Evolutionary conservation across 164 flowering plant species (phyloP), one percentile per base, ranked within the genome.

Genomic region (Berberis vulgaris): DNA sequence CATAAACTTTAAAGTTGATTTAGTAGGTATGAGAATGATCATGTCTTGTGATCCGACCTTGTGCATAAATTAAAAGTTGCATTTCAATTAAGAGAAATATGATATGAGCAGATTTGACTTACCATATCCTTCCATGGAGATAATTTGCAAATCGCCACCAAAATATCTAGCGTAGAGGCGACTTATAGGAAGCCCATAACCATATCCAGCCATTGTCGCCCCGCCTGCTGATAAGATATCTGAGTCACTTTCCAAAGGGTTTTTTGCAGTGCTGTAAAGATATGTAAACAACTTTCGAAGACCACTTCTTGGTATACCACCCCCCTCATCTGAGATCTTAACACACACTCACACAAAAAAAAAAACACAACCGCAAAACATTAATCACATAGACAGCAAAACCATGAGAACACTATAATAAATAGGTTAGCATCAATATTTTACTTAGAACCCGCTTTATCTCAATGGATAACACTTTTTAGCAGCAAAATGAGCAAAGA

Each of bases 51-150:
- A 26, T 26, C 26, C 26, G 0, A 26, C 26, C 26, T 26, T 26
- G 26, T 26, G 26, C 26, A 26, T 26, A 26, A 26, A 26, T 26
- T 26, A 26, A 26, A 26, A 26, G 26, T 26, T 26, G 26, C 26
- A 26, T 26, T 26, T 26, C 26, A 26, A 26, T 26, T 26, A 26
- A 26, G 26, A 26, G 26, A 26, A 26, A 26, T 26, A 26, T 26
- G 26, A 52, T 52, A 44, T 8, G 52, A 63, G 47, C 10, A 58
- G 11, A 9, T 1, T 56, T 7, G 50, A 80, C 87, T 73, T 75
- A 95, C 99, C 99, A 73, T 95, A 91, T 77, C 98, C 98, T 77
- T 95, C 99, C 99, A 95, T 89, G 43, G 98, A 95, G 52, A 91
- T 91, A 59, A 95, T 79, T 71, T 95, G 97, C 66, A 91, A 77